Percentiles rank a stretch among this genome's conserved stretches.
phyloP scores from a whole-genome alignment of 768 basidiomycete genomes.

The Porphyrellus cyaneotinctus region DNA sequence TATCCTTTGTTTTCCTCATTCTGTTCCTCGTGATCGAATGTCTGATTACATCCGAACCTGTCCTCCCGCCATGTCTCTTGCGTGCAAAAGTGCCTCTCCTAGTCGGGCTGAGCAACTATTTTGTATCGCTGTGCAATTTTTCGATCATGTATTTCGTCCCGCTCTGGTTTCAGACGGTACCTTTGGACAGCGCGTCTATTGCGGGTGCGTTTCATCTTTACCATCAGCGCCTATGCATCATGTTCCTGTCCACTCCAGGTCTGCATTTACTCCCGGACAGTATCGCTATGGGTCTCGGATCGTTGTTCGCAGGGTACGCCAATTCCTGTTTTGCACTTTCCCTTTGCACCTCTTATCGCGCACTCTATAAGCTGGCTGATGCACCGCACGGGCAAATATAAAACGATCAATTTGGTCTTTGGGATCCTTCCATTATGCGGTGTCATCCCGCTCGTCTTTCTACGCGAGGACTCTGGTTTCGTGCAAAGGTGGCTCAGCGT shows the following conservation, averaged over 20 bases:
- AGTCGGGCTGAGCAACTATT: constrained; percentile 65
- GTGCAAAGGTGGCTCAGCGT: constrained; percentile 21
- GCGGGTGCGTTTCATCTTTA: constrained; percentile 40
- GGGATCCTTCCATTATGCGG: constrained; percentile 47
- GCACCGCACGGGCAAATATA: constrained; percentile 51
- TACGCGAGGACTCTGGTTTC: constrained; percentile 22
- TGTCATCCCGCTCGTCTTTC: constrained; percentile 34
- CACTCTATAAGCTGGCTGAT: constrained; percentile 39
- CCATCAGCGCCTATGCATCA: neutral
- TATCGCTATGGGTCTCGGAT: constrained; percentile 45
- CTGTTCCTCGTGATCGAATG: constrained; percentile 61
- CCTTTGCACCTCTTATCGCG: neutral
- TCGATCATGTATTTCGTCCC: constrained; percentile 74
- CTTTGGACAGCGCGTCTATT: constrained; percentile 60
- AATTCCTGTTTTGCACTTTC: too few species aligned
- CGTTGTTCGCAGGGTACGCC: constrained; percentile 45
- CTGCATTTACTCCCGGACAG: constrained; percentile 50
- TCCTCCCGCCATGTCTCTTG: constrained; percentile 65
- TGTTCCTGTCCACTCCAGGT: constrained; percentile 20
- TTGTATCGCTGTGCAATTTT: constrained; percentile 73
- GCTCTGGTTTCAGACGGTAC: constrained; percentile 79
- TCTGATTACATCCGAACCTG: constrained; percentile 59
- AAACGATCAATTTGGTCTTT: constrained; percentile 42
- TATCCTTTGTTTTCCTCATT: constrained; percentile 42
- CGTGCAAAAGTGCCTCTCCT: constrained; percentile 64